phyloP scores from a whole-genome alignment of 2,329 filamentous ascomycete species.

The Chaetomium globosum region DNA sequence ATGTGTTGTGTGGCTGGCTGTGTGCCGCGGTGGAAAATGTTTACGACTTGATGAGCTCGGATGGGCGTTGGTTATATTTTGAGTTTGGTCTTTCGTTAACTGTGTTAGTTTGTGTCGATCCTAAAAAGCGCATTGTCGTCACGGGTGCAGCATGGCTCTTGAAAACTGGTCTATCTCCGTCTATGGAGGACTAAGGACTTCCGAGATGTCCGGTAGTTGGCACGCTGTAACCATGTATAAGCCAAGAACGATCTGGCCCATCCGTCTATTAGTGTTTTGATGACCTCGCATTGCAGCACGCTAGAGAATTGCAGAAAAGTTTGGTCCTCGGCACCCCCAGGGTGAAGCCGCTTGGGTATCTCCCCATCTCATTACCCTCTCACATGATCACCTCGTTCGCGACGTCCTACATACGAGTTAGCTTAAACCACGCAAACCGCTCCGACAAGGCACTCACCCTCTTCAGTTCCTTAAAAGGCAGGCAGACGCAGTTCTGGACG shows the following conservation, averaged over 20 bases:
- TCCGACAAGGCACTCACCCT: slow-evolving; percentile 63
- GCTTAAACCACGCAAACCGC: not conserved
- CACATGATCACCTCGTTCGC: slow-evolving; percentile 90
- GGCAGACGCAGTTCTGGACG: slow-evolving; percentile 95
- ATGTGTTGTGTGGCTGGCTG: too few species aligned
- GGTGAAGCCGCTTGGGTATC: slow-evolving; percentile 12
- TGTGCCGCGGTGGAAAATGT: not conserved
- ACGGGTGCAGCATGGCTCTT: not conserved
- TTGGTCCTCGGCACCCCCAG: slow-evolving; percentile 1
- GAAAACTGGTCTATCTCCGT: not conserved
- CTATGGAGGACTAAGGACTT: not conserved
- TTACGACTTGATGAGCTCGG: not conserved
- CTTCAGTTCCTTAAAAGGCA: slow-evolving; percentile 98
- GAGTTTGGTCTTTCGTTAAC: not conserved
- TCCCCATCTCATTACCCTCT: not conserved
- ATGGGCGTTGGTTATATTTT: not conserved
- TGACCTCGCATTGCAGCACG: slow-evolving; percentile 5
- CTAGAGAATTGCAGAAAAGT: slow-evolving; percentile 10
- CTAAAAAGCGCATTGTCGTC: not conserved
- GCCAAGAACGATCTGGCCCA: not conserved
- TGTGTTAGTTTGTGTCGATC: not conserved
- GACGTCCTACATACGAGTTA: slow-evolving; percentile 64
- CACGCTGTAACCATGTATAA: not conserved
- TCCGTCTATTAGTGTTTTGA: slow-evolving; percentile 20
- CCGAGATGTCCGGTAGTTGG: not conserved